Evolutionary conservation across 2,329 filamentous ascomycete genomes (phyloP).

Genomic region (Xylaria digitata): DNA sequence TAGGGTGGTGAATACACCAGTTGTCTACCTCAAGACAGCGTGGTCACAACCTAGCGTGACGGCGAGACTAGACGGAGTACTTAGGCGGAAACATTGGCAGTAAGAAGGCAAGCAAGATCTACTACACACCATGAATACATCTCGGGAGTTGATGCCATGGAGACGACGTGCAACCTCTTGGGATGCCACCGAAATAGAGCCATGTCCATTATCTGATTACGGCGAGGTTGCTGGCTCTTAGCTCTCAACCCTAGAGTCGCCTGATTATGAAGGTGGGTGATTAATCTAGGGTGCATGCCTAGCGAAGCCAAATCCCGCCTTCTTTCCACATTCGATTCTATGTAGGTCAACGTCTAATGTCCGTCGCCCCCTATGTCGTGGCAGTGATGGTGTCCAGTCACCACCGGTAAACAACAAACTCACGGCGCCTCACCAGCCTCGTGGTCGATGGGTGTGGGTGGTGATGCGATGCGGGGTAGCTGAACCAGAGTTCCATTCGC

Average conservation of each 20-base stretch:
- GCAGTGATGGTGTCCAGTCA: constrained; percentile 18
- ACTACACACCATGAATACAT: not conserved
- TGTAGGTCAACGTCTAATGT: not conserved
- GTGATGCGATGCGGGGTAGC: constrained; percentile 17
- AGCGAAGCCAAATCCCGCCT: not conserved
- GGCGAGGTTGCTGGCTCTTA: not conserved
- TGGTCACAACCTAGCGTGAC: not conserved
- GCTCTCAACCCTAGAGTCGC: not conserved
- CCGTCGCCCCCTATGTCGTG: constrained; percentile 11
- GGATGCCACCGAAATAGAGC: not conserved
- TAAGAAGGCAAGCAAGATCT: not conserved
- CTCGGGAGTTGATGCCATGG: not conserved
- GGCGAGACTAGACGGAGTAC: not conserved
- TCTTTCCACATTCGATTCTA: not conserved
- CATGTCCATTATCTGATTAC: not conserved
- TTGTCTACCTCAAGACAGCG: too few species aligned
- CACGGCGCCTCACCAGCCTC: constrained; percentile 16
- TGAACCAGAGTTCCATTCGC: not conserved
- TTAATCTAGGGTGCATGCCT: constrained; percentile 25
- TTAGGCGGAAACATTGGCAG: not conserved
- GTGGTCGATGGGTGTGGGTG: not conserved
- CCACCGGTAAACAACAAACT: constrained; percentile 5
- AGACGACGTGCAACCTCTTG: constrained; percentile 1
- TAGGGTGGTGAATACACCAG: not conserved
- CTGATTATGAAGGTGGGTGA: constrained; percentile 6